Conservation (phyloP, 2,329 filamentous ascomycete genomes). For the Epichloe hybrida region DNA sequence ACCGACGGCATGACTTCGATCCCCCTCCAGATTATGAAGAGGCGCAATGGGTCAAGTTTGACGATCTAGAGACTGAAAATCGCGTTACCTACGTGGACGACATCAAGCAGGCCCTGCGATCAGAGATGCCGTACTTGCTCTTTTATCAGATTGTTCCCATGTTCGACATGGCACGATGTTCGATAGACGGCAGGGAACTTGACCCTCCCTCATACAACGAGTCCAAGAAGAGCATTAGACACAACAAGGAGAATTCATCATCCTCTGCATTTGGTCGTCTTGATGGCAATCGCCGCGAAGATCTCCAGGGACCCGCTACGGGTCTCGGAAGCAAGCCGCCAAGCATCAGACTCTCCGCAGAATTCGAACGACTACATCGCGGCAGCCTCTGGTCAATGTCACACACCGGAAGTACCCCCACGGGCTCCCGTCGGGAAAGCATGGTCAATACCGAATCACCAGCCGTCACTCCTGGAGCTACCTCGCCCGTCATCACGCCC, state of each 20-base stretch:
- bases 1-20: conserved; percentile 39
- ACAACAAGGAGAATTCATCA: conserved; percentile 12
- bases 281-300: conserved; percentile 11
- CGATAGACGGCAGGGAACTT: conserved; percentile 31
- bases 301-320: conserved; percentile 11
- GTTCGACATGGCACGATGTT: conserved; percentile 46
- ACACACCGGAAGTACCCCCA: conserved; percentile 17
- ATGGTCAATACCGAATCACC: conserved; percentile 35
- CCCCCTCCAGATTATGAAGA: conserved; percentile 54
- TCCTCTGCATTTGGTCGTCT: conserved; percentile 1
- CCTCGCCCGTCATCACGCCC: conserved; percentile 28
- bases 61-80: conserved; percentile 59
- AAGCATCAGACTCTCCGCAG: conserved; percentile 42
- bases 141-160: conserved; percentile 94
- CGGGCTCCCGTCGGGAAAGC: conserved; percentile 36
- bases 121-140: conserved; percentile 87
- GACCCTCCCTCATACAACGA: conserved; percentile 48
- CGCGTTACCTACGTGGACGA: conserved; percentile 69
- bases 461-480: conserved; percentile 21
- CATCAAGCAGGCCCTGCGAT: conserved; percentile 57
- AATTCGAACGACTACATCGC: conserved; percentile 36
- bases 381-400: conserved; percentile 31
- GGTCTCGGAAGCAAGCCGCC: conserved; percentile 24
- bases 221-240: conserved; percentile 24
- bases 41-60: conserved; percentile 79